Evolutionary conservation across 768 basidiomycete species (phyloP).

Genomic region (Russula earlei): DNA sequence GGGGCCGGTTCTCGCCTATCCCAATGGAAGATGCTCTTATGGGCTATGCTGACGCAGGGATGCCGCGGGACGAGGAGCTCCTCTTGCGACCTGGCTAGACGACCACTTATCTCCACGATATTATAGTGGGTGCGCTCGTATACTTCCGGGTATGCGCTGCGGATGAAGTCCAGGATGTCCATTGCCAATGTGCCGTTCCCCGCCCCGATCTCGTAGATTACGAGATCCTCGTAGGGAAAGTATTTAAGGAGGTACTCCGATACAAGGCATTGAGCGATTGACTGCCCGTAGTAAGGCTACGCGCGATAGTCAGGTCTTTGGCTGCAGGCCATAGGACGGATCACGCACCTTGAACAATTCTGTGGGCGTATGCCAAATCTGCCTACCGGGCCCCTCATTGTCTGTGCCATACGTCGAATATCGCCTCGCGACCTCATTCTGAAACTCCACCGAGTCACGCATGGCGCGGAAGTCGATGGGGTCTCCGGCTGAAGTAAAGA

Average conservation of each 20-base stretch:
- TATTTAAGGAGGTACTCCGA: slow-evolving; percentile 90
- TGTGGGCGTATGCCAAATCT: slow-evolving; percentile 98
- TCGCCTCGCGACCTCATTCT: slow-evolving; percentile 65
- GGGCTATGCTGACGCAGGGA: slow-evolving; percentile 56
- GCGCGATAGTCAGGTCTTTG: slow-evolving; percentile 9
- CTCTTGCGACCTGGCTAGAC: slow-evolving; percentile 64
- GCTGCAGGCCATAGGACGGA: neutral
- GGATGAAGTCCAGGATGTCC: slow-evolving; percentile 78
- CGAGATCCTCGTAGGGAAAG: slow-evolving; percentile 92
- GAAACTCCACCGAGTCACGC: slow-evolving; percentile 65
- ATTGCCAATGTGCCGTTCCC: slow-evolving; percentile 93
- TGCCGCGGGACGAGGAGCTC: slow-evolving; percentile 53
- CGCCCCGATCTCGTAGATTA: slow-evolving; percentile 95
- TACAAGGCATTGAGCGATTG: slow-evolving; percentile 81
- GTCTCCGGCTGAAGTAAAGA: slow-evolving; percentile 58
- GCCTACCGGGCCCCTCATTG: slow-evolving; percentile 65
- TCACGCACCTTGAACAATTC: slow-evolving; percentile 86
- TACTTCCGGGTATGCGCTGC: slow-evolving; percentile 74
- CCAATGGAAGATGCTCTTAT: slow-evolving; percentile 86
- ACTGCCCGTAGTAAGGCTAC: slow-evolving; percentile 91
- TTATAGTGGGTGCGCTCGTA: slow-evolving; percentile 89
- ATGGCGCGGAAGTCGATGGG: slow-evolving; percentile 61
- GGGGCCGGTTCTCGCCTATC: slow-evolving; percentile 62
- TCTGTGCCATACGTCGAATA: slow-evolving; percentile 66
- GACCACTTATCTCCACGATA: slow-evolving; percentile 89